A percentile compares a stretch with the other conserved stretches of the same genome.
phyloP scores from a whole-genome alignment of 192 early-diverging fungal species.

The Cetraspora pellucida region DNA sequence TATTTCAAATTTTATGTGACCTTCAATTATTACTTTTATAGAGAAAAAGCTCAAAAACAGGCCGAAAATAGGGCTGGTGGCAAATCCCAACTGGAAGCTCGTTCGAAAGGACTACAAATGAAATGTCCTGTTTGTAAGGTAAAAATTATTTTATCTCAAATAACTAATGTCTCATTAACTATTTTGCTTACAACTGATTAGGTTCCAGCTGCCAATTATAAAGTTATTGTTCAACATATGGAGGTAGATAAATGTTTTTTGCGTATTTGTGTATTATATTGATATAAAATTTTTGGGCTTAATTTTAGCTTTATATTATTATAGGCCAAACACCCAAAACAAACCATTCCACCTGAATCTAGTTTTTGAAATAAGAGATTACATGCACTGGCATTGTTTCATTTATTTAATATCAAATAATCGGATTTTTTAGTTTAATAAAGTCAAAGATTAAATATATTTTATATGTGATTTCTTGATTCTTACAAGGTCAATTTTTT shows the following conservation, averaged over 20 bases:
- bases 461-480: too few relatives aligned
- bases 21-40: not conserved
- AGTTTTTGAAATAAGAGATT: slow-evolving; percentile 4
- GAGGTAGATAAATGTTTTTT: slow-evolving; percentile 35
- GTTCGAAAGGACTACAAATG: slow-evolving; percentile 38
- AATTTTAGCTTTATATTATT: not conserved
- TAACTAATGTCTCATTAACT: not conserved
- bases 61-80: slow-evolving; percentile 41
- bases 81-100: slow-evolving; percentile 40
- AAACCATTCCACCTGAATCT: slow-evolving; percentile 20
- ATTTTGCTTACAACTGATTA: not conserved
- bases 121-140: slow-evolving; percentile 46
- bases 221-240: slow-evolving; percentile 41
- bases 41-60: slow-evolving; percentile 44
- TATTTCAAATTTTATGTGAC: not conserved
- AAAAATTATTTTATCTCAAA: not conserved
- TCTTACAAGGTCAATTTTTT: too few relatives aligned
- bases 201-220: slow-evolving; percentile 43
- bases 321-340: slow-evolving; percentile 32
- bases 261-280: not conserved
- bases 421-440: too few relatives aligned
- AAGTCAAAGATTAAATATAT: too few relatives aligned
- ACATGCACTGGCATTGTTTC: too few relatives aligned
- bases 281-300: too few relatives aligned
- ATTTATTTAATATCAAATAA: too few relatives aligned